These are phyloP conservation scores for Ogataea saltuana DNA, from an alignment of 805 yeast genomes.

Conservation along the genomic window DNA sequence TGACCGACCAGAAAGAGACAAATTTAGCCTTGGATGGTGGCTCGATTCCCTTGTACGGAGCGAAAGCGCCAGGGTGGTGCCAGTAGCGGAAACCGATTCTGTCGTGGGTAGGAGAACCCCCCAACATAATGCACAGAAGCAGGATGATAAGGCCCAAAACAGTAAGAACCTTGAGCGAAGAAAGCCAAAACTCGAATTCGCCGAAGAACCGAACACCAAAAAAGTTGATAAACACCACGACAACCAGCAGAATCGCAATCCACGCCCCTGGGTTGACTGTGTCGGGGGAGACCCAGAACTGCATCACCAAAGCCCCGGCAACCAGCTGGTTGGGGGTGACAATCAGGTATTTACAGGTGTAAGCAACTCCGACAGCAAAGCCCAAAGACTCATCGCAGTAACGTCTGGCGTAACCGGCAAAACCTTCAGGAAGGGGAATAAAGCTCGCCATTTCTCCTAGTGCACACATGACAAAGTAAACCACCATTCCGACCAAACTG, in stretches of 20 bases:
- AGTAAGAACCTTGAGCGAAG: slow-evolving; percentile 62
- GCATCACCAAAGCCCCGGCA: slow-evolving; percentile 55
- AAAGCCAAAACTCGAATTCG: slow-evolving; percentile 56
- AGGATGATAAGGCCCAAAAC: slow-evolving; percentile 67
- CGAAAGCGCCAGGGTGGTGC: slow-evolving; percentile 45
- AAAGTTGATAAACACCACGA: slow-evolving; percentile 42
- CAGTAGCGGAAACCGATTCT: slow-evolving; percentile 50
- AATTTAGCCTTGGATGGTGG: slow-evolving; percentile 46
- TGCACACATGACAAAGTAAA: slow-evolving; percentile 61
- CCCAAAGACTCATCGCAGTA: slow-evolving; percentile 57
- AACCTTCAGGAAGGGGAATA: slow-evolving; percentile 55
- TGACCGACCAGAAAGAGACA: slow-evolving; percentile 52
- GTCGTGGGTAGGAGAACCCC: slow-evolving; percentile 78
- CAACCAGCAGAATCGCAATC: slow-evolving; percentile 45
- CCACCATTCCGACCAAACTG: slow-evolving; percentile 67
- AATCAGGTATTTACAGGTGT: slow-evolving; percentile 52
- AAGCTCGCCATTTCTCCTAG: slow-evolving; percentile 59
- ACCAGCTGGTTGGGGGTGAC: slow-evolving; percentile 59
- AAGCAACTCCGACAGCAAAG: slow-evolving; percentile 56
- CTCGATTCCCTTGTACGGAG: slow-evolving; percentile 45
- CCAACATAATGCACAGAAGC: slow-evolving; percentile 64
- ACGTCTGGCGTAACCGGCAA: slow-evolving; percentile 54
- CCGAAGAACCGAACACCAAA: slow-evolving; percentile 52
- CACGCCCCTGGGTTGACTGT: slow-evolving; percentile 55
- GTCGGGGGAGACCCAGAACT: slow-evolving; percentile 51